These are phyloP conservation scores for Elongisporangium undulatum DNA, from an alignment of 352 stramenopile species.

Conservation along the genomic window DNA sequence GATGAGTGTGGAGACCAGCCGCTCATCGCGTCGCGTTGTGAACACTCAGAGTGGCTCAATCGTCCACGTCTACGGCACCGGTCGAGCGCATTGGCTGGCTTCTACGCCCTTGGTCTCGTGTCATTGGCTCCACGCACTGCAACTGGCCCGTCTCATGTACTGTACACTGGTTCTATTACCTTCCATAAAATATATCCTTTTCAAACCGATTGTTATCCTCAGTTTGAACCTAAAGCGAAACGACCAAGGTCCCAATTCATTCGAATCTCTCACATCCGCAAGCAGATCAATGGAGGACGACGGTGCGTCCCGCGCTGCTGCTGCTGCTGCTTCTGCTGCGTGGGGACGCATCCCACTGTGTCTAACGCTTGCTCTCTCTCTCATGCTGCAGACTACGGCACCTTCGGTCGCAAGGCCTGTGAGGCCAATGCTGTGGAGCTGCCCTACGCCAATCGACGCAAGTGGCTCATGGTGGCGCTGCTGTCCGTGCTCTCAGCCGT, in stretches of 20 bases:
- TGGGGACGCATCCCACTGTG: neutral
- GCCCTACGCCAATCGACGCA: conserved; percentile 8
- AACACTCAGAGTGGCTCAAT: neutral
- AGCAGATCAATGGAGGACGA: neutral
- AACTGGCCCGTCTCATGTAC: neutral
- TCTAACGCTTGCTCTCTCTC: neutral
- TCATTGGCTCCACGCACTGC: neutral
- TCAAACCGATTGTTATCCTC: neutral
- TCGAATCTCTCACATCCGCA: neutral
- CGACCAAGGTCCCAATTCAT: neutral
- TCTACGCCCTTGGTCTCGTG: neutral
- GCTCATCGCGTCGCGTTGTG: neutral
- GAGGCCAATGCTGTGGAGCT: neutral
- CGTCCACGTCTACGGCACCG: neutral
- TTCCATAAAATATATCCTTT: neutral
- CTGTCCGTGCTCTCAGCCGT: conserved; percentile 56
- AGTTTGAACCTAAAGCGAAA: neutral
- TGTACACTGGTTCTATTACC: neutral
- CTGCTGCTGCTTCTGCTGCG: no score
- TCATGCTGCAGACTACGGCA: neutral
- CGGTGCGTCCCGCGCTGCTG: neutral
- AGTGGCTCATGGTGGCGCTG: conserved; percentile 72
- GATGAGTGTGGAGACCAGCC: neutral
- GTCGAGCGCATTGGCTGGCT: neutral
- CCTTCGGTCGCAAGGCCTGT: neutral